Base-by-base conservation (phyloP, 2,329 filamentous ascomycete genomes). In the Clarireedia hainanense region DNA sequence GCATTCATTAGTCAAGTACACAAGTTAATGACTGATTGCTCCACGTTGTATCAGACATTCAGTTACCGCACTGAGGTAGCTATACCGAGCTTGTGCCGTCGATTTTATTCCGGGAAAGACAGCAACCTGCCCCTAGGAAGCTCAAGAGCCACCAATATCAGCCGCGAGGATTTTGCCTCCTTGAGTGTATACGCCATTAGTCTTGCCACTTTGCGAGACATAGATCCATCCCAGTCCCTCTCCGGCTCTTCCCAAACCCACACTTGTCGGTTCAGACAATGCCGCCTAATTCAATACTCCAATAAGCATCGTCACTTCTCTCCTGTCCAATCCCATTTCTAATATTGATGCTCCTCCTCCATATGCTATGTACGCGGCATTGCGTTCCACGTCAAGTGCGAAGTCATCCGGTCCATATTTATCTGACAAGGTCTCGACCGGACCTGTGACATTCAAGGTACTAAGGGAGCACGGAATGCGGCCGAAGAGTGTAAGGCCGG, bases 151-250 rank as follows among this genome's bases (percentile, higher is more conserved):
- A 12, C 26, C 30, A 26, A 49, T 26, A 0, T 67, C 61, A 20
- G 69, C 45, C 26, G 67, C 65, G 5, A 68, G 62, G 10, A 69
- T 55, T 58, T 67, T 67, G 1, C 61, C 67, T 5, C 62, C 61
- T 56, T 67, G 66, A 0, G 47, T 58, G 9, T 58, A 27, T 7
- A 60, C 63, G 2, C 64, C 63, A 54, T 64, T 61, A 27, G 63
- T 56, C 12, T 64, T 63, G 4, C 57, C 58, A 39, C 50, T 52
- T 14, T 56, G 58, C 2, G 46, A 55, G 42, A 61, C 39, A 58
- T 57, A 61, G 2, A 50, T 40, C 34, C 49, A 40, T 30, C 52
- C 24, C 26, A 47, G 15, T 5, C 42, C 45, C 30, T 37, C 36
- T 4, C 10, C 30, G 4, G 27, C 43, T 40, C 52, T 59, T 1